A percentile compares a stretch with the other conserved stretches of the same genome.
These are phyloP conservation scores for Botrytis byssoidea DNA, from an alignment of 2,329 filamentous ascomycete genomes.

Conservation along the genomic window DNA sequence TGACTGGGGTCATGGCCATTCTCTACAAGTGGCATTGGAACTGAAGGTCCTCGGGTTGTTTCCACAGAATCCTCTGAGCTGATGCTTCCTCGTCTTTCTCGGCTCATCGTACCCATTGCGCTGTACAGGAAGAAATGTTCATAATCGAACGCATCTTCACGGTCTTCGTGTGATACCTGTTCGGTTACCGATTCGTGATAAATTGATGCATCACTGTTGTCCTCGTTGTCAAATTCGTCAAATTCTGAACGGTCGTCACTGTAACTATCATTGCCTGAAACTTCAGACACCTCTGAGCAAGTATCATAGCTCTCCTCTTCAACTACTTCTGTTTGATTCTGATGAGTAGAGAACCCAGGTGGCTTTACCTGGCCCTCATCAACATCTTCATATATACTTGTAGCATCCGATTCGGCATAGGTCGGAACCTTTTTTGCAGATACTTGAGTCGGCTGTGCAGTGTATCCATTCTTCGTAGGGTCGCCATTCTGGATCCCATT, in stretches of 20 bases:
- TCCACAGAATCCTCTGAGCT: slow-evolving; percentile 61
- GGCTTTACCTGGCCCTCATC: slow-evolving; percentile 23
- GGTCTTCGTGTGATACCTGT: slow-evolving; percentile 80
- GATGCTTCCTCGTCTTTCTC: slow-evolving; percentile 51
- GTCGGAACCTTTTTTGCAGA: slow-evolving; percentile 21
- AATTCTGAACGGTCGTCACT: slow-evolving; percentile 38
- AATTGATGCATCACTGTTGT: slow-evolving; percentile 61
- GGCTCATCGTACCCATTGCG: slow-evolving; percentile 75
- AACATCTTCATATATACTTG: slow-evolving; percentile 37
- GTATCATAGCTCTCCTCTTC: slow-evolving; percentile 12
- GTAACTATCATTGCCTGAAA: slow-evolving; percentile 39
- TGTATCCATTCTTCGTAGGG: slow-evolving; percentile 11
- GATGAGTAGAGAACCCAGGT: background rate
- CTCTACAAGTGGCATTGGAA: slow-evolving; percentile 20
- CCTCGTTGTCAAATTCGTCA: slow-evolving; percentile 48
- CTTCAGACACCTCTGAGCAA: slow-evolving; percentile 29
- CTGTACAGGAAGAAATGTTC: slow-evolving; percentile 94
- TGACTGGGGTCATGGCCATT: slow-evolving; percentile 23
- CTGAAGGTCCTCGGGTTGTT: slow-evolving; percentile 52
- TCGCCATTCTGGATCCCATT: slow-evolving; percentile 23
- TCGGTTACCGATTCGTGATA: slow-evolving; percentile 61
- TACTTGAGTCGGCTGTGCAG: background rate
- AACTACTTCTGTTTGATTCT: slow-evolving; percentile 26
- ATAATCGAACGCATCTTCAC: slow-evolving; percentile 93
- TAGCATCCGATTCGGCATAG: slow-evolving; percentile 32